These are phyloP conservation scores for Fraxinus angustifolia DNA, from an alignment of 305 asterid genomes.

Conservation along the genomic window DNA sequence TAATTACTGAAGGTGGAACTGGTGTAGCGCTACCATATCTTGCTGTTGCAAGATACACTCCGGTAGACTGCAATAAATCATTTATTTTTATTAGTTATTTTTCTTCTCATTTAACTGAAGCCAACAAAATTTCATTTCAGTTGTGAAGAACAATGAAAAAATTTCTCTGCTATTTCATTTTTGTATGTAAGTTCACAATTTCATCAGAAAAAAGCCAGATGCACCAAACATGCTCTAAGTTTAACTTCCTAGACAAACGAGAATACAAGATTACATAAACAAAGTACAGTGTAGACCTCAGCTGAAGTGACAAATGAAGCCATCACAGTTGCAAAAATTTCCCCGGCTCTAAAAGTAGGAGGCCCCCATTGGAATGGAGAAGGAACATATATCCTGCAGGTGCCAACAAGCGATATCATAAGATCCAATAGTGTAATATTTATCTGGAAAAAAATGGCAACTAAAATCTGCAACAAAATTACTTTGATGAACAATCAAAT, in stretches of 20 bases:
- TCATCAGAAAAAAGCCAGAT: background rate
- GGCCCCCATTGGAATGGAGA: constrained; percentile 66
- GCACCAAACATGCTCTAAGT: background rate
- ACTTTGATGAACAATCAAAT: background rate
- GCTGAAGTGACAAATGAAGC: constrained; percentile 48
- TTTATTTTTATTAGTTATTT: background rate
- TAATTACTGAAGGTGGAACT: constrained; percentile 66
- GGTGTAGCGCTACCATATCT: constrained; percentile 84
- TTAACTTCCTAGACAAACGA: background rate
- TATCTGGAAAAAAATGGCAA: background rate
- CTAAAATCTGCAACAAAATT: background rate
- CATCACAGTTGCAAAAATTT: constrained; percentile 38
- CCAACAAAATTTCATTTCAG: background rate
- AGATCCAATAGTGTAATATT: background rate
- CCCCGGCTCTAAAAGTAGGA: constrained; percentile 52
- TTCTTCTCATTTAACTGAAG: background rate
- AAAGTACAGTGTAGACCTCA: constrained; percentile 31
- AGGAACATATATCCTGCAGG: constrained; percentile 46
- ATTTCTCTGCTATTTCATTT: background rate
- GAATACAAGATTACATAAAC: background rate
- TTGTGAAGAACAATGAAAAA: background rate
- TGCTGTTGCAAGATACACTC: constrained; percentile 68
- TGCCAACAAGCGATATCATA: background rate
- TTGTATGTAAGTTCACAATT: background rate
- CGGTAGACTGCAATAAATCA: constrained; percentile 51